A percentile compares a stretch with the other conserved stretches of the same genome.
These are phyloP conservation scores for Clitopilus hobsonii DNA, from an alignment of 768 basidiomycete genomes.

Conservation along the genomic window DNA sequence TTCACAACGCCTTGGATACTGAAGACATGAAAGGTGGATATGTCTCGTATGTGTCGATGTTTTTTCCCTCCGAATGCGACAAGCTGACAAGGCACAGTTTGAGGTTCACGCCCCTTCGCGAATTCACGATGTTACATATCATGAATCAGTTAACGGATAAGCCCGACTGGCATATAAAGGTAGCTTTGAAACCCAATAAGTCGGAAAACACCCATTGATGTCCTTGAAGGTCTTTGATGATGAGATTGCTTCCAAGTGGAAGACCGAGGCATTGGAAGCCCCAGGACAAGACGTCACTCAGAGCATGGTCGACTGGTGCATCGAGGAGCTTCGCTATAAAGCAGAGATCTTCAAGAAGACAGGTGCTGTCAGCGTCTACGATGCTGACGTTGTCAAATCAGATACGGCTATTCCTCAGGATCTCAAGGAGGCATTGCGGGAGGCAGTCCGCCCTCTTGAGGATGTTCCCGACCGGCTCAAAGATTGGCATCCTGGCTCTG, in stretches of 20 bases:
- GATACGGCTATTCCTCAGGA: constrained; percentile 18
- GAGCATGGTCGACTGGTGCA: constrained; percentile 17
- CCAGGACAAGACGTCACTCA: constrained; percentile 7
- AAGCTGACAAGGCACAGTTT: not conserved
- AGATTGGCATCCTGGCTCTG: constrained; percentile 38
- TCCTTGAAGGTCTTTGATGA: constrained; percentile 12
- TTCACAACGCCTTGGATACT: not conserved
- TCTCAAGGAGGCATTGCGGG: constrained; percentile 10
- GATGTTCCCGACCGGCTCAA: constrained; percentile 22
- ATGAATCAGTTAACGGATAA: constrained; percentile 15
- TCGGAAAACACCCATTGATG: not conserved
- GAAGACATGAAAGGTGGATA: not conserved
- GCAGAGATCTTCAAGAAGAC: constrained; percentile 11
- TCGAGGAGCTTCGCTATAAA: constrained; percentile 18
- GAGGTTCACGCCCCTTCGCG: constrained; percentile 12
- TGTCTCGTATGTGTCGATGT: no score
- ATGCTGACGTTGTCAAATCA: constrained; percentile 20
- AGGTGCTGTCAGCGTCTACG: constrained; percentile 14
- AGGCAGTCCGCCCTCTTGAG: constrained; percentile 22
- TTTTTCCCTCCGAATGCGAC: not conserved
- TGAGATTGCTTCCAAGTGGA: constrained; percentile 11
- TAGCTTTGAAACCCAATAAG: no score
- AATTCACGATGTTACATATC: constrained; percentile 13
- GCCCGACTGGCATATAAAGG: constrained; percentile 13
- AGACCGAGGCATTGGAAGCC: constrained; percentile 5